These are phyloP conservation scores for Udeniomyces megalosporus DNA, from an alignment of 768 basidiomycete genomes.

Conservation along the genomic window DNA sequence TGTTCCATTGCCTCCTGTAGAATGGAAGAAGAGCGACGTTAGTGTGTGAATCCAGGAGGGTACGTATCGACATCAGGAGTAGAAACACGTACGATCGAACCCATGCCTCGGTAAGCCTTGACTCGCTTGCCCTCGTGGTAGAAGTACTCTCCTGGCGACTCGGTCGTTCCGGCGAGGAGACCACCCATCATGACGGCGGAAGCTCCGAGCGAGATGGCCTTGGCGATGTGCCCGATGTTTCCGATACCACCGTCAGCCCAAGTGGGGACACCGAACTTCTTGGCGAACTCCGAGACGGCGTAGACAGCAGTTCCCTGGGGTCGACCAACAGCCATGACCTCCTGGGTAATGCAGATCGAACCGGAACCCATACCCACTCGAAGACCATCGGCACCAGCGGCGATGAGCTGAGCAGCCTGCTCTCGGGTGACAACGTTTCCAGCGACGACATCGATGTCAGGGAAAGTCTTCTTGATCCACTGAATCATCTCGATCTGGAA, in stretches of 20 bases:
- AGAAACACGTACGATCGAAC: conserved; percentile 43
- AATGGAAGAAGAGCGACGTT: neutral
- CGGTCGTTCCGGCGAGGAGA: conserved; percentile 83
- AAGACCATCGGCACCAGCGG: conserved; percentile 86
- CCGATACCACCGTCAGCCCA: conserved; percentile 90
- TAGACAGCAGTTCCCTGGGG: conserved; percentile 99
- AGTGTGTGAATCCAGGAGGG: neutral
- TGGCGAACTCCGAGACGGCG: conserved; percentile 82
- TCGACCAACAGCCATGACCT: conserved; percentile 96
- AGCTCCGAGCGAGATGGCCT: conserved; percentile 84
- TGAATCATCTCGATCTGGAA: conserved; percentile 88
- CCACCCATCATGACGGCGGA: conserved; percentile 99
- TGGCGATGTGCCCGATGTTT: conserved; percentile 95
- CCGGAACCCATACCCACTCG: conserved; percentile 96
- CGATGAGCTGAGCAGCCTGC: conserved; percentile 85
- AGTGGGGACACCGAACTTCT: conserved; percentile 84
- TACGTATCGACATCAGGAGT: conserved; percentile 29
- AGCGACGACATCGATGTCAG: conserved; percentile 78
- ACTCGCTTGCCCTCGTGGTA: conserved; percentile 98
- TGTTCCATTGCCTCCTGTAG: conserved; percentile 72
- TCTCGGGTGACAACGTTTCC: conserved; percentile 97
- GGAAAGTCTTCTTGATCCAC: conserved; percentile 78
- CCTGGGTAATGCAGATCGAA: conserved; percentile 98
- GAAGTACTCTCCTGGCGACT: conserved; percentile 97
- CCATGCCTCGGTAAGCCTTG: conserved; percentile 98